A percentile compares a stretch with the other conserved stretches of the same genome.
Evolutionary conservation across 176 grass and related monocot genomes (phyloP).

Genomic region (Raddia distichophylla): DNA sequence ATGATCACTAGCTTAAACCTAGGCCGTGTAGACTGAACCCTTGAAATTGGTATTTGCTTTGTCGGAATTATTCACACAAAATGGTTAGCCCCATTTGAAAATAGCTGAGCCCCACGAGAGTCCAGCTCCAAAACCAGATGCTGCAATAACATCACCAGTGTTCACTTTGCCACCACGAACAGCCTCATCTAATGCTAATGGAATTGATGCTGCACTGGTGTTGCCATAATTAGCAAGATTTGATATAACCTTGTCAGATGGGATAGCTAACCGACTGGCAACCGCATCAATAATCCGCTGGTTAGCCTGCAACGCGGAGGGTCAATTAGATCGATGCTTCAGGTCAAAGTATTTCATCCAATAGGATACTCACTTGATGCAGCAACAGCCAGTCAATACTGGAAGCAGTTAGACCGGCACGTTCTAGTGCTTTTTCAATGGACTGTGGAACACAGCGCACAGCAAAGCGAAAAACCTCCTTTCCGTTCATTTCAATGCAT

Average conservation of each 20-base stretch:
- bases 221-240: slow-evolving; percentile 95
- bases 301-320: slow-evolving; percentile 63
- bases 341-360: neutral
- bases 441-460: slow-evolving; percentile 79
- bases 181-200: slow-evolving; percentile 90
- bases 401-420: slow-evolving; percentile 69
- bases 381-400: slow-evolving; percentile 88
- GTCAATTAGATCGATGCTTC: slow-evolving; percentile 21
- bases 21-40: slow-evolving; percentile 19
- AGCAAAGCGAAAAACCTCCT: slow-evolving; percentile 96
- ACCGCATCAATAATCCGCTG: slow-evolving; percentile 89
- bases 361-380: slow-evolving; percentile 75
- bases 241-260: slow-evolving; percentile 87
- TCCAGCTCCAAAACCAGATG: slow-evolving; percentile 88
- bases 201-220: slow-evolving; percentile 92
- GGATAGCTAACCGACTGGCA: slow-evolving; percentile 68
- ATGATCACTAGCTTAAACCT: slow-evolving; percentile 15
- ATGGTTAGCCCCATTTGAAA: slow-evolving; percentile 66
- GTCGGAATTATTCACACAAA: neutral
- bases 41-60: slow-evolving; percentile 13
- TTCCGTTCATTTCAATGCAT: slow-evolving; percentile 91
- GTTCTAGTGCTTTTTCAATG: slow-evolving; percentile 74
- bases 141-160: slow-evolving; percentile 68
- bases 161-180: slow-evolving; percentile 78
- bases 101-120: slow-evolving; percentile 93